Percentiles rank a stretch among this genome's conserved stretches.
Evolutionary conservation across 2,329 filamentous ascomycete genomes (phyloP).

Genomic region (Penicillium oxalicum): DNA sequence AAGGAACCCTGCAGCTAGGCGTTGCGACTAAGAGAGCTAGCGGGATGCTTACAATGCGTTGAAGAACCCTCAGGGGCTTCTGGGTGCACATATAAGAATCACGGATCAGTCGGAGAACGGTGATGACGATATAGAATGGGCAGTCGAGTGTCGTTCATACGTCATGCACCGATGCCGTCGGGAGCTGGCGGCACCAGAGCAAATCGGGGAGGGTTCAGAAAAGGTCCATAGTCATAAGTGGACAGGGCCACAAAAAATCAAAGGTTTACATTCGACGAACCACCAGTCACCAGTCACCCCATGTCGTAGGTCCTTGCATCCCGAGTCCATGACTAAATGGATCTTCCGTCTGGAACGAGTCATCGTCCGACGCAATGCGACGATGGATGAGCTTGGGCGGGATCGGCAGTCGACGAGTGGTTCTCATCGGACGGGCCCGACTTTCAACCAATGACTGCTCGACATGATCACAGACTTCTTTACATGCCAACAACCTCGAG

Average conservation of each 20-base stretch:
- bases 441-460: not conserved
- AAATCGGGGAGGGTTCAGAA: not conserved
- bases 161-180: conserved; percentile 26
- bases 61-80: not conserved
- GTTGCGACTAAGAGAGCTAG: not conserved
- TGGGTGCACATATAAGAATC: conserved; percentile 19
- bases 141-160: conserved; percentile 20
- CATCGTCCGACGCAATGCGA: not conserved
- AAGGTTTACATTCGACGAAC: too few species aligned
- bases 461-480: not conserved
- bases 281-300: too few species aligned
- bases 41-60: conserved; percentile 1
- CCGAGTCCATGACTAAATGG: conserved; percentile 12
- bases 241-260: too few species aligned
- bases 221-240: not conserved
- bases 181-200: conserved; percentile 11
- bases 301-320: too few species aligned
- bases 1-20: too few species aligned
- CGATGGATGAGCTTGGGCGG: not conserved
- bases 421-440: not conserved
- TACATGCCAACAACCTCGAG: too few species aligned
- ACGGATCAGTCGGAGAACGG: conserved; percentile 27
- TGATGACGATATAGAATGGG: conserved; percentile 27
- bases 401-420: not conserved
- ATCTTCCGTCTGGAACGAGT: not conserved